A percentile compares a stretch with the other conserved stretches of the same genome.
Conservation (phyloP, 1,139 yeast genomes). For the Diutina mesorugosa region DNA sequence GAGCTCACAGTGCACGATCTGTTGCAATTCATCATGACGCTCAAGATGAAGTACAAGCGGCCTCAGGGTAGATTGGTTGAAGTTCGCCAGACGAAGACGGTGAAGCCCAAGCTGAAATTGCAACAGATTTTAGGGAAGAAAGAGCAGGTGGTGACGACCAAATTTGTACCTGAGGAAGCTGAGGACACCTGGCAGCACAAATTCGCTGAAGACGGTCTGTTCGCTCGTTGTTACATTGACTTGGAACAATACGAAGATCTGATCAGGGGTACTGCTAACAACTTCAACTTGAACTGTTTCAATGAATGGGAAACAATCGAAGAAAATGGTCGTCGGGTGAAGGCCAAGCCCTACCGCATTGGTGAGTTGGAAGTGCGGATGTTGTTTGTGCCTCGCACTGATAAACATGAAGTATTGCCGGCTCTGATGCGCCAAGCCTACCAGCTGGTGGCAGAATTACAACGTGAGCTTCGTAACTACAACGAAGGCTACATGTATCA, state of each 20-base stretch:
- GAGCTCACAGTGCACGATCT: constrained; percentile 62
- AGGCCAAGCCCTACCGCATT: constrained; percentile 27
- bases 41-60: constrained; percentile 50
- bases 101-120: constrained; percentile 31
- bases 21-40: constrained; percentile 59
- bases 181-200: constrained; percentile 43
- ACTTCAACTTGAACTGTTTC: constrained; percentile 47
- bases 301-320: constrained; percentile 65
- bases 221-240: constrained; percentile 61
- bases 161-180: constrained; percentile 36
- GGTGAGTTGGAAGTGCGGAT: constrained; percentile 61
- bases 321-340: constrained; percentile 7
- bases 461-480: constrained; percentile 20
- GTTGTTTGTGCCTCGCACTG: constrained; percentile 56
- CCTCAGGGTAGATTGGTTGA: constrained; percentile 44
- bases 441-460: constrained; percentile 35
- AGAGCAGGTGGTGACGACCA: constrained; percentile 39
- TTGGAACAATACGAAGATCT: constrained; percentile 46
- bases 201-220: constrained; percentile 79
- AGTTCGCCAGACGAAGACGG: constrained; percentile 39
- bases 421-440: constrained; percentile 49
- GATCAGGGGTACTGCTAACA: constrained; percentile 39
- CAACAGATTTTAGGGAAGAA: constrained; percentile 38
- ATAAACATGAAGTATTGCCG: constrained; percentile 47
- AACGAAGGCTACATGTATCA: constrained; percentile 59